Conservation (phyloP, 2,329 filamentous ascomycete genomes). For the Colletotrichum chrysophilum region DNA sequence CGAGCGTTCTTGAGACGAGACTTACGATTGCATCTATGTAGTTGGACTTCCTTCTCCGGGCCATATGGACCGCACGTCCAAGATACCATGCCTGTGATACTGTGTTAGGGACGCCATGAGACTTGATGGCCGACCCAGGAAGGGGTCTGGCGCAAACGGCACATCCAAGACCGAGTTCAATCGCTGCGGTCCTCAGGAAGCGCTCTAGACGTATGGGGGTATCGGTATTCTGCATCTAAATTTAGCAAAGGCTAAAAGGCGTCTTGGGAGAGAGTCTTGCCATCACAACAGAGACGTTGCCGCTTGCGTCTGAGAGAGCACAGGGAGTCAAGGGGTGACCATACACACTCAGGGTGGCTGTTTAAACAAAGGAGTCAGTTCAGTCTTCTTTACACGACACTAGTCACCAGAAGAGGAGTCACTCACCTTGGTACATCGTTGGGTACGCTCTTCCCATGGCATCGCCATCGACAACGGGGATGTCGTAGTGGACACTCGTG, state of each 20-base stretch:
- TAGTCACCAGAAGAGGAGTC: constrained; percentile 20
- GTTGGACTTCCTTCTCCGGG: constrained; percentile 31
- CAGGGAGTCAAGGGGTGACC: constrained; percentile 40
- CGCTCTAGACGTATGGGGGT: constrained; percentile 38
- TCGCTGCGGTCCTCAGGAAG: constrained; percentile 37
- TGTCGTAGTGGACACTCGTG: constrained; percentile 36
- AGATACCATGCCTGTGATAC: constrained; percentile 39
- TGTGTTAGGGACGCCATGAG: constrained; percentile 36
- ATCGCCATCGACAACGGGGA: constrained; percentile 42
- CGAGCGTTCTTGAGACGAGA: not conserved
- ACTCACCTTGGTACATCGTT: constrained; percentile 31
- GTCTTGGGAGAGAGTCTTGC: not conserved
- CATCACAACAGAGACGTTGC: constrained; percentile 28
- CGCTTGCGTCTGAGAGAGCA: constrained; percentile 32
- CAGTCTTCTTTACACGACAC: too few species aligned
- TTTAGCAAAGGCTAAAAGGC: fast-evolving
- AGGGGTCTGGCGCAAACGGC: constrained; percentile 39
- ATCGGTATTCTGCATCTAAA: constrained; percentile 32
- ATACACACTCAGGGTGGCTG: constrained; percentile 43
- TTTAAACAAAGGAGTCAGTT: not conserved
- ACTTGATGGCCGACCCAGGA: constrained; percentile 35
- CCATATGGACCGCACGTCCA: constrained; percentile 34
- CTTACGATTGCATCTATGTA: constrained; percentile 28
- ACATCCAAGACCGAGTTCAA: constrained; percentile 43
- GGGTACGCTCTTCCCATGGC: constrained; percentile 44